Conservation (phyloP, 1,284 basidiomycete species). For the Puccinia polysora region DNA sequence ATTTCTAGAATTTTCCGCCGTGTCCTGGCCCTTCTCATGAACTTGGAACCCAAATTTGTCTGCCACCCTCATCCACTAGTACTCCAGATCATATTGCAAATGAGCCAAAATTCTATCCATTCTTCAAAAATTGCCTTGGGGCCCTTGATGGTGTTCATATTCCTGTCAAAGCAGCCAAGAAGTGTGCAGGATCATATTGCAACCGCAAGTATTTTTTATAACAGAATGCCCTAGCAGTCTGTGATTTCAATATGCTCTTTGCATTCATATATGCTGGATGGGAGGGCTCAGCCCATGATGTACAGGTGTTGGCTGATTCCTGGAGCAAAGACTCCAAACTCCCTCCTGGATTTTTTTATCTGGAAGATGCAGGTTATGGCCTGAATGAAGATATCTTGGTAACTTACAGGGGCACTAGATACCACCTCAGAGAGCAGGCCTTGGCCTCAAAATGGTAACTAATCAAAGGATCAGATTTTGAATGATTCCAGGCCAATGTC, state of each 20-base stretch:
- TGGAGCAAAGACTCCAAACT: constrained; percentile 50
- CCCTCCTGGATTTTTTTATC: constrained; percentile 53
- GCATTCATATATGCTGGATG: constrained; percentile 53
- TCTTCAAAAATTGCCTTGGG: constrained; percentile 53
- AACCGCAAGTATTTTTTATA: constrained; percentile 54
- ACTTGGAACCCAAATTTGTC: not conserved
- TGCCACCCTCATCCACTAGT: not conserved
- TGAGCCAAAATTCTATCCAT: constrained; percentile 50
- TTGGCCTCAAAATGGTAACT: not conserved
- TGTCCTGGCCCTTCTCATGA: not conserved
- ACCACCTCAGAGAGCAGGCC: constrained; percentile 47
- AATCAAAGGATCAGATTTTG: not conserved
- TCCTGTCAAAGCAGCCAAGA: constrained; percentile 48
- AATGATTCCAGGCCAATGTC: not conserved
- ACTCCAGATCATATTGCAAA: not conserved
- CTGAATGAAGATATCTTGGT: constrained; percentile 50
- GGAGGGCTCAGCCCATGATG: constrained; percentile 54
- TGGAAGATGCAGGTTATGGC: constrained; percentile 56
- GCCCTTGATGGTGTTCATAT: constrained; percentile 56
- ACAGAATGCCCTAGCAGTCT: constrained; percentile 53
- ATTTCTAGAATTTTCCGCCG: not conserved
- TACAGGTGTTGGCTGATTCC: constrained; percentile 50
- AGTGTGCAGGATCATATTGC: constrained; percentile 47
- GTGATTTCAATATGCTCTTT: constrained; percentile 52
- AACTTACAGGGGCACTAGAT: constrained; percentile 45